Base-by-base conservation (phyloP, 2,329 filamentous ascomycete species). In the Monilinia fructigena region DNA sequence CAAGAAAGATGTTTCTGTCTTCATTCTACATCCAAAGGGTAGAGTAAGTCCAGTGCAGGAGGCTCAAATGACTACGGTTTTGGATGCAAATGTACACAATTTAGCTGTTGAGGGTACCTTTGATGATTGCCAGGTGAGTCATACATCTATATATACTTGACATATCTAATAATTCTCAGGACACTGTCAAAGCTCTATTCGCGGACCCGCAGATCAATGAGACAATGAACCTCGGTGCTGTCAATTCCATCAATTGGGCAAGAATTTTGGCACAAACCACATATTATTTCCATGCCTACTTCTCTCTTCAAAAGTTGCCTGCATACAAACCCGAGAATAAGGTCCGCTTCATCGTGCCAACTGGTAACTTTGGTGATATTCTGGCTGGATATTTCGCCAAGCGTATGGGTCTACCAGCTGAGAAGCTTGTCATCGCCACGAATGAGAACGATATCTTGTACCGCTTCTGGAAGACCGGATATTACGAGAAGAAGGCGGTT, bases 401-500 rank as follows among this genome's bases (percentile, higher is more conserved):
- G 73, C 84, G 88, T 73, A 96, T 97, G 92, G 93, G 93, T 66
- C 84, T 98, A 3, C 93, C 93, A 4, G 83, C 89, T 3, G 90
- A 95, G 70, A 96, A 94, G 80, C 86, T 99, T 42, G 87, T 97
- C 73, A 89, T 97, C 66, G 92, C 94, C 0, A 98, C 94, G 62
- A 98, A 98, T 78, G 93, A 96, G 80, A 99, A 99, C 80, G 95
- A 98, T 75, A 98, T 98, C 68, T 85, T 99, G 14, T 86, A 98
- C 79, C 87, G 95, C 45, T 99, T 99, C 84, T 97, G 92, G 91
- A 89, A 90, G 80, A 91, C 89, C 0, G 92, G 94, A 50, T 84
- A 85, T 71, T 98, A 98, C 80, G 91, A 95, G 81, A 98, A 97
- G 84, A 85, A 93, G 74, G 82, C 87, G 11, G 82, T 86, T 10